phyloP scores from a whole-genome alignment of 192 early-diverging fungal genomes.

The Coemansia sp. region DNA sequence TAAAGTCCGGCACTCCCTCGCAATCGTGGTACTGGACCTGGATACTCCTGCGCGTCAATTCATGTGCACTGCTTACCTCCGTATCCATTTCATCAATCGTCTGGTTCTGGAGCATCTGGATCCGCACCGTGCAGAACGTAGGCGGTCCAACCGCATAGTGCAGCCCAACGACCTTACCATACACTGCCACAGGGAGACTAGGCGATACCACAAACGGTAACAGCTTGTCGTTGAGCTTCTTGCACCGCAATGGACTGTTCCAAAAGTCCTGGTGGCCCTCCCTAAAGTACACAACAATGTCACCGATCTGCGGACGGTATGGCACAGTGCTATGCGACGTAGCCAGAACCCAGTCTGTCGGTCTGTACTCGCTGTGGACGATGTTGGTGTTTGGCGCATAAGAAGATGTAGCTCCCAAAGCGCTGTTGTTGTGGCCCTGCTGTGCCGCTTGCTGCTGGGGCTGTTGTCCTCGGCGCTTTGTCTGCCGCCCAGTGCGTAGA shows the following conservation, averaged over 20 bases:
- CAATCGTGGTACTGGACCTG: slow-evolving; percentile 71
- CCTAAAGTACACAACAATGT: slow-evolving; percentile 57
- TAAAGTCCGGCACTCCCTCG: slow-evolving; percentile 68
- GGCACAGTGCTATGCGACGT: slow-evolving; percentile 51
- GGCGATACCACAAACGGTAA: slow-evolving; percentile 52
- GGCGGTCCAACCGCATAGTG: slow-evolving; percentile 70
- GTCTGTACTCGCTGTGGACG: slow-evolving; percentile 17
- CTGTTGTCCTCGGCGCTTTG: slow-evolving; percentile 7
- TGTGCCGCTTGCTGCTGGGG: too few species aligned
- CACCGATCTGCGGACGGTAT: slow-evolving; percentile 65
- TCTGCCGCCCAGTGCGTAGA: slow-evolving; percentile 4
- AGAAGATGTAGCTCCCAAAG: slow-evolving; percentile 1
- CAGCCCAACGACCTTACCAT: slow-evolving; percentile 59
- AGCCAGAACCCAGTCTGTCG: slow-evolving; percentile 58
- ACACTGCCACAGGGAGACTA: slow-evolving; percentile 53
- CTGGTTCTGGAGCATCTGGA: slow-evolving; percentile 44
- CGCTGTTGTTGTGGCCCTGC: not conserved
- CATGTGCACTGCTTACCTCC: slow-evolving; percentile 31
- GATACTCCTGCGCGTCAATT: slow-evolving; percentile 29
- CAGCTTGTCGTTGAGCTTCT: slow-evolving; percentile 44
- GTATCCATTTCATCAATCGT: slow-evolving; percentile 53
- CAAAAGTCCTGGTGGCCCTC: slow-evolving; percentile 64
- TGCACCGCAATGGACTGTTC: slow-evolving; percentile 42
- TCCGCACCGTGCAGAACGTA: slow-evolving; percentile 61
- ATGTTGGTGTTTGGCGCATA: not conserved